Evolutionary conservation across 2,329 filamentous ascomycete genomes (phyloP).

Genomic region (Chaetomium sp.): DNA sequence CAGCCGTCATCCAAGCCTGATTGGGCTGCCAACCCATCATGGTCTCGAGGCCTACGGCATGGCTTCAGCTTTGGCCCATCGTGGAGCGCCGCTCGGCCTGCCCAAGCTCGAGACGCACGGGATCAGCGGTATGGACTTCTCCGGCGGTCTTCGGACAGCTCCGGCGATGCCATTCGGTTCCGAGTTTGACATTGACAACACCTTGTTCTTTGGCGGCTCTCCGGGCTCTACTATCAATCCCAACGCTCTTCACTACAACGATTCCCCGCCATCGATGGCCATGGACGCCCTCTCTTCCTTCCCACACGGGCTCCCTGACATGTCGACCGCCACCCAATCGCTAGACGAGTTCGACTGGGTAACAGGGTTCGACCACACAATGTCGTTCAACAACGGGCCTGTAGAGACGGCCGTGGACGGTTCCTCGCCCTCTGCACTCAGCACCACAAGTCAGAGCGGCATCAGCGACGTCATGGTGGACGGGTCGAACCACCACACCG

Average conservation of each 20-base stretch:
- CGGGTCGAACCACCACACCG: constrained; percentile 69
- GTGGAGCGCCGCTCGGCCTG: constrained; percentile 67
- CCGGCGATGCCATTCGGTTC: constrained; percentile 64
- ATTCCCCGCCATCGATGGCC: constrained; percentile 69
- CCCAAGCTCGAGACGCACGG: constrained; percentile 81
- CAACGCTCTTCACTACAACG: constrained; percentile 79
- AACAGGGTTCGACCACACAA: constrained; percentile 75
- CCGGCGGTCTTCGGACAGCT: constrained; percentile 75
- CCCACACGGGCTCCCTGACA: constrained; percentile 56
- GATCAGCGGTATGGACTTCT: constrained; percentile 65
- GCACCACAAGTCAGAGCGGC: constrained; percentile 87
- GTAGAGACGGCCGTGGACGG: constrained; percentile 85
- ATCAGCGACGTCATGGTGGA: constrained; percentile 92
- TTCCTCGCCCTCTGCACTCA: constrained; percentile 94
- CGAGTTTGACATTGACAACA: constrained; percentile 68
- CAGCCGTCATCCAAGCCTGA: constrained; percentile 74
- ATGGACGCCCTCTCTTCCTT: constrained; percentile 66
- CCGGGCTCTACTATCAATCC: constrained; percentile 69
- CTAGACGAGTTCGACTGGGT: constrained; percentile 85
- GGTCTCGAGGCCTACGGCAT: constrained; percentile 68
- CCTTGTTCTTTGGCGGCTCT: constrained; percentile 69
- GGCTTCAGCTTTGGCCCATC: constrained; percentile 67
- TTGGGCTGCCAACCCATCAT: constrained; percentile 62
- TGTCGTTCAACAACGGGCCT: constrained; percentile 63
- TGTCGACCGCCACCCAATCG: constrained; percentile 55